Conservation (phyloP, 176 grass and related monocot species). For the Ensete glaucum region DNA sequence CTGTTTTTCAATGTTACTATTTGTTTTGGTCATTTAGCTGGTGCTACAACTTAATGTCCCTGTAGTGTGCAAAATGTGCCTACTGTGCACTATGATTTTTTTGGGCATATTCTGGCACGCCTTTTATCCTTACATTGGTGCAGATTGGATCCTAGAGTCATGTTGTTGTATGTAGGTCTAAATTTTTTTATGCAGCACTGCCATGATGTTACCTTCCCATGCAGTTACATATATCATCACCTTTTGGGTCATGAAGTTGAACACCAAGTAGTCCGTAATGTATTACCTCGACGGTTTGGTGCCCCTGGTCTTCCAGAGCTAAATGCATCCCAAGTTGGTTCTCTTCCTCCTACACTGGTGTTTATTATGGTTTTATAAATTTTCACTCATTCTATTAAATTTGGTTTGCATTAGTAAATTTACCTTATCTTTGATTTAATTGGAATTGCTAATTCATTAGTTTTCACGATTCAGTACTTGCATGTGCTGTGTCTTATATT, state of each 20-base stretch:
- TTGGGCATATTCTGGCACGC: no score
- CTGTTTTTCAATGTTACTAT: neutral
- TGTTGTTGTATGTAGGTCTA: neutral
- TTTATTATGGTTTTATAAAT: neutral
- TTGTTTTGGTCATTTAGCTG: neutral
- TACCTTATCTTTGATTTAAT: no score
- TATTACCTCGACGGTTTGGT: conserved; percentile 79
- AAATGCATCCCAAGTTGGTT: conserved; percentile 94
- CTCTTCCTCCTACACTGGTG: neutral
- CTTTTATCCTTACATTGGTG: no score
- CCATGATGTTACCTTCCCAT: neutral
- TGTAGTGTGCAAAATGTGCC: neutral
- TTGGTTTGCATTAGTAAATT: neutral
- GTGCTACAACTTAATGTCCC: neutral
- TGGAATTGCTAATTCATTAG: no score
- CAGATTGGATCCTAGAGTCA: neutral
- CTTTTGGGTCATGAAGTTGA: conserved; percentile 98
- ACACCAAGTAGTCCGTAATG: conserved; percentile 87
- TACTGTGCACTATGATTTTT: no score
- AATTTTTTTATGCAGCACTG: neutral
- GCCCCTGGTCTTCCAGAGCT: conserved; percentile 95
- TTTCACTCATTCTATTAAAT: neutral
- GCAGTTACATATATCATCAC: conserved; percentile 97
- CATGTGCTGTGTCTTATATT: no score
- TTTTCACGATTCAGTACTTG: no score